A percentile compares a stretch with the other conserved stretches of the same genome.
Evolutionary conservation across 345 rosid species (phyloP).

Genomic region (Eucalyptus sp.): DNA sequence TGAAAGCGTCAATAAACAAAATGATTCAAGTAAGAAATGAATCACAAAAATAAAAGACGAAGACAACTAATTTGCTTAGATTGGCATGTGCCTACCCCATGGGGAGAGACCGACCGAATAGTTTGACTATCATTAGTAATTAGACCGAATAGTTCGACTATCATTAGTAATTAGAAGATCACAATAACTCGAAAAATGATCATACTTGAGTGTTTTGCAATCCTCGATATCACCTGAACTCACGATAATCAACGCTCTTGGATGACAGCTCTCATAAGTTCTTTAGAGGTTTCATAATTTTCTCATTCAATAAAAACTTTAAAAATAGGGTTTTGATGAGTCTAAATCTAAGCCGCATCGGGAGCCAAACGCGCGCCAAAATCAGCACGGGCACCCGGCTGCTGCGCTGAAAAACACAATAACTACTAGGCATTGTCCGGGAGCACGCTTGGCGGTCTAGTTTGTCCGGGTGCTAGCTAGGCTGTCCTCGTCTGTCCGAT

Average conservation of each 20-base stretch:
- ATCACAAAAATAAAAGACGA: neutral
- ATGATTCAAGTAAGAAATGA: neutral
- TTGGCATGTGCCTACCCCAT: no score
- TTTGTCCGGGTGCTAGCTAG: neutral
- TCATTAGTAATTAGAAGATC: neutral
- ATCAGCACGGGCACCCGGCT: neutral
- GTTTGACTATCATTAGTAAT: neutral
- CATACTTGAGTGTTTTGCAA: accelerated
- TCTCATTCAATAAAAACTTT: neutral
- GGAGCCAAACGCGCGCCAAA: neutral
- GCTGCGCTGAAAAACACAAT: neutral
- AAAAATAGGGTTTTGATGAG: neutral
- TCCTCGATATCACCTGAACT: accelerated
- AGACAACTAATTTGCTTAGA: neutral
- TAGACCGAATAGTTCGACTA: neutral
- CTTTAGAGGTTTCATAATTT: neutral
- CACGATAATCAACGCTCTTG: neutral
- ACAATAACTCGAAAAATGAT: neutral
- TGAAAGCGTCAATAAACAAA: neutral
- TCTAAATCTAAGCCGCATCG: neutral
- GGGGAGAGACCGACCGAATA: neutral
- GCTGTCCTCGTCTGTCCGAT: neutral
- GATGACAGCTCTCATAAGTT: neutral
- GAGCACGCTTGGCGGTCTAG: neutral
- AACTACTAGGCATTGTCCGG: neutral